phyloP scores from a whole-genome alignment of 2,329 filamentous ascomycete species.

The Microdochium bolleyi region DNA sequence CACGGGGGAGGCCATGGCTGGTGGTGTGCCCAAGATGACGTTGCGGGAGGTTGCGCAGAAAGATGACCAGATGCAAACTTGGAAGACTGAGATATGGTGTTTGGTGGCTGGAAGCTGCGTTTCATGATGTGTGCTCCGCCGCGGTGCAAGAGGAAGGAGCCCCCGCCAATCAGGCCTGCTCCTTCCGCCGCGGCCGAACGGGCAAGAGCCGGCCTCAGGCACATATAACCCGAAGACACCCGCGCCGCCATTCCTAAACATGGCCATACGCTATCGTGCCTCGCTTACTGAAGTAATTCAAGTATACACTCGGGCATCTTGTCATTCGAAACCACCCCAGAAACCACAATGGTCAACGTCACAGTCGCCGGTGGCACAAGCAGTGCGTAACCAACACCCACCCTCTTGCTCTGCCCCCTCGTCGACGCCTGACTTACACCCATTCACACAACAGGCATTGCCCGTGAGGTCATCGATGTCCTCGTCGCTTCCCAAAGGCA shows the following conservation, averaged over 20 bases:
- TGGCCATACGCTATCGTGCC: no score
- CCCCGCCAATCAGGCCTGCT: neutral
- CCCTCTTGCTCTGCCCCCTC: neutral
- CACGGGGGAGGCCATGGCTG: neutral
- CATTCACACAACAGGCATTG: slow-evolving; percentile 33
- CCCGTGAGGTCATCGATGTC: slow-evolving; percentile 41
- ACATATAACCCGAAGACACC: neutral
- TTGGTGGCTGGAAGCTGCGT: no score
- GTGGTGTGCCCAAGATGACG: neutral
- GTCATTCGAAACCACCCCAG: neutral
- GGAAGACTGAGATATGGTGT: no score
- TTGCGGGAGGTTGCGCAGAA: no score
- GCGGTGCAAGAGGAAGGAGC: neutral
- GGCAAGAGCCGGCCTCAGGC: neutral
- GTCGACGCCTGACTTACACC: neutral
- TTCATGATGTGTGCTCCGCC: no score
- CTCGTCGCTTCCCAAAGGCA: slow-evolving; percentile 40
- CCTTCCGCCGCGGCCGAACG: neutral
- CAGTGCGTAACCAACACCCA: no score
- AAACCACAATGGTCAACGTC: slow-evolving; percentile 31
- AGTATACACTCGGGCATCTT: no score
- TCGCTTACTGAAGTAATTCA: no score
- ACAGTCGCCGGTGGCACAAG: slow-evolving; percentile 28
- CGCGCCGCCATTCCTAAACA: no score
- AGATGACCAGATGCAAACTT: no score